Evolutionary conservation across 805 yeast species (phyloP).

Genomic region (Sugiyamaella americana): DNA sequence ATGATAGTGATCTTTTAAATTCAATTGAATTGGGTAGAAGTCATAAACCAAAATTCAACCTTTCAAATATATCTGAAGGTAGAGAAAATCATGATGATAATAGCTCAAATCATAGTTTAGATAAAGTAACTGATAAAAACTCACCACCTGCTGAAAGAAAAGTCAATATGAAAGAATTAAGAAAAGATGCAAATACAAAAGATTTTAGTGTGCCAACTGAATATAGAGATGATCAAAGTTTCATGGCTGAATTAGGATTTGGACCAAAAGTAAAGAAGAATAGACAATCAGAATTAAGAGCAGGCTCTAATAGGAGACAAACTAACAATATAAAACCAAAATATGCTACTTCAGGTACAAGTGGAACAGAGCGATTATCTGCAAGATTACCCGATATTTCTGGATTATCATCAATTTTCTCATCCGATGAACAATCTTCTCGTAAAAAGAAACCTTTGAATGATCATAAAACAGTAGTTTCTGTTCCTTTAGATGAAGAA

Average conservation of each 20-base stretch:
- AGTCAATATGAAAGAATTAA: too few species aligned
- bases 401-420: conserved; percentile 18
- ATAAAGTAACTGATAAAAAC: conserved; percentile 3
- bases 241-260: conserved; percentile 8
- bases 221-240: conserved; percentile 17
- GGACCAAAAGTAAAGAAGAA: not conserved
- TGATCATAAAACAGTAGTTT: conserved; percentile 18
- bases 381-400: conserved; percentile 15
- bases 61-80: not conserved
- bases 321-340: not conserved
- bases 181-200: not conserved
- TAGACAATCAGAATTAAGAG: not conserved
- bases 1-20: not conserved
- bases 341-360: not conserved
- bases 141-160: not conserved
- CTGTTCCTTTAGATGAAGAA: conserved; percentile 20
- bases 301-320: not conserved
- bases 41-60: not conserved
- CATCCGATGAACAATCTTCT: conserved; percentile 10
- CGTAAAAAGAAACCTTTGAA: conserved; percentile 2
- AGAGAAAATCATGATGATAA: not conserved
- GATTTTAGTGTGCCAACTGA: conserved; percentile 17
- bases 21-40: not conserved
- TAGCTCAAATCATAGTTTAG: conserved; percentile 4
- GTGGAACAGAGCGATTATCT: not conserved